Evolutionary conservation across 1,284 basidiomycete genomes (phyloP).

Genomic region (Sanghuangporus baumii): DNA sequence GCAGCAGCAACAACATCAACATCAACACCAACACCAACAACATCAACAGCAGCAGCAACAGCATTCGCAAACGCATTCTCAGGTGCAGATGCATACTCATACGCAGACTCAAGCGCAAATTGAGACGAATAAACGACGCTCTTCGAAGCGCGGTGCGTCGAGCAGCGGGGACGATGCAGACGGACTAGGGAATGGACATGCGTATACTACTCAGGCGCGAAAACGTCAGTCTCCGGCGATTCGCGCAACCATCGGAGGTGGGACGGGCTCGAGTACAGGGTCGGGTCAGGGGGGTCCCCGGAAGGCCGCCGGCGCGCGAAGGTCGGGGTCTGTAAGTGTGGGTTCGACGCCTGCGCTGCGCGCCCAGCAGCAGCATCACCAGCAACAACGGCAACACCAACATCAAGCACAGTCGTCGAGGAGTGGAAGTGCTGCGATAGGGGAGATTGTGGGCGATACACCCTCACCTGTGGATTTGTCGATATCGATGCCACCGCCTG

Average conservation of each 20-base stretch:
- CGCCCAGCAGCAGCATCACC: slow-evolving; percentile 21
- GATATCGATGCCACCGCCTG: slow-evolving; percentile 81
- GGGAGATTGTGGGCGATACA: slow-evolving; percentile 50
- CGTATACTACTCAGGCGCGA: slow-evolving; percentile 27
- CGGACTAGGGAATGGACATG: neutral
- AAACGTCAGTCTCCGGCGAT: slow-evolving; percentile 50
- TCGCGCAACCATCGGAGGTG: slow-evolving; percentile 27
- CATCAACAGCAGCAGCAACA: slow-evolving; percentile 3
- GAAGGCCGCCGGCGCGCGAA: slow-evolving; percentile 25
- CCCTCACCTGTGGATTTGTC: slow-evolving; percentile 81
- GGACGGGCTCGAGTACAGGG: neutral
- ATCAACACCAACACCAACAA: slow-evolving; percentile 16
- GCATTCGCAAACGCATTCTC: slow-evolving; percentile 19
- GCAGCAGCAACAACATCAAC: slow-evolving; percentile 22
- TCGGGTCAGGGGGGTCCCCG: neutral
- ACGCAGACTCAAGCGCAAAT: slow-evolving; percentile 18
- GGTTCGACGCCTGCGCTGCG: slow-evolving; percentile 59
- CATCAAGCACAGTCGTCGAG: slow-evolving; percentile 15
- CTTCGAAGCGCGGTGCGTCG: slow-evolving; percentile 37
- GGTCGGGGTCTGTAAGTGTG: slow-evolving; percentile 45
- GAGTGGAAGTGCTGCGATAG: slow-evolving; percentile 27
- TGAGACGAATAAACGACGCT: slow-evolving; percentile 25
- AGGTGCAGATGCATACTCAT: neutral
- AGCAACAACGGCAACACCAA: slow-evolving; percentile 4
- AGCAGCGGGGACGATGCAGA: slow-evolving; percentile 32